Evolutionary conservation across 2,329 filamentous ascomycete species (phyloP), one percentile per base, ranked within the genome.

Genomic region (Dothideomycetes sp.): DNA sequence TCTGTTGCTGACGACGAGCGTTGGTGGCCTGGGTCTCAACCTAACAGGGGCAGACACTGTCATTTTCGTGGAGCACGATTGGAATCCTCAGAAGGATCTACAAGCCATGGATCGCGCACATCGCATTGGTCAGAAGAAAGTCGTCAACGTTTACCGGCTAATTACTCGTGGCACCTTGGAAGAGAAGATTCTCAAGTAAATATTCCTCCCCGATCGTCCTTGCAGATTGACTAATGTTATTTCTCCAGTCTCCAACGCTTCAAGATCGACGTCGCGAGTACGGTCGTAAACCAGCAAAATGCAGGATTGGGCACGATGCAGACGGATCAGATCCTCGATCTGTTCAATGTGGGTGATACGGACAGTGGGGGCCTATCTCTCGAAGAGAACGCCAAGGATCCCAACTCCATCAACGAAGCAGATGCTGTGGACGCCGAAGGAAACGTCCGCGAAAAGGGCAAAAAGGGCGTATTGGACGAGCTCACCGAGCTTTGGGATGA

Each of bases 41-140:
- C 67, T 98, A 48, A 98, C 91, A 0, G 91, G 91, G 49, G 91
- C 91, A 3, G 91, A 98, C 62, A 98, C 91, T 0, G 91, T 98
- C 60, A 98, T 98, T 52, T 98, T 98, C 54, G 93, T 98, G 19
- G 91, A 98, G 63, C 93, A 98, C 62, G 91, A 98, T 62, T 98
- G 91, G 91, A 98, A 98, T 58, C 91, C 91, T 22, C 91, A 98
- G 59, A 94, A 94, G 62, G 91, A 98, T 62, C 77, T 98, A 50
- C 91, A 98, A 58, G 91, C 91, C 49, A 98, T 98, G 91, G 91
- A 98, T 58, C 86, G 91, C 44, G 91, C 91, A 7, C 91, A 98
- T 69, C 81, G 91, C 51, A 96, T 98, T 53, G 91, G 91, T 2
- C 91, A 98, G 68, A 98, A 98, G 77, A 98, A 96, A 74, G 91